These are phyloP conservation scores for Endoconidiophora laricicola DNA, from an alignment of 2,329 filamentous ascomycete species.

Conservation along the genomic window DNA sequence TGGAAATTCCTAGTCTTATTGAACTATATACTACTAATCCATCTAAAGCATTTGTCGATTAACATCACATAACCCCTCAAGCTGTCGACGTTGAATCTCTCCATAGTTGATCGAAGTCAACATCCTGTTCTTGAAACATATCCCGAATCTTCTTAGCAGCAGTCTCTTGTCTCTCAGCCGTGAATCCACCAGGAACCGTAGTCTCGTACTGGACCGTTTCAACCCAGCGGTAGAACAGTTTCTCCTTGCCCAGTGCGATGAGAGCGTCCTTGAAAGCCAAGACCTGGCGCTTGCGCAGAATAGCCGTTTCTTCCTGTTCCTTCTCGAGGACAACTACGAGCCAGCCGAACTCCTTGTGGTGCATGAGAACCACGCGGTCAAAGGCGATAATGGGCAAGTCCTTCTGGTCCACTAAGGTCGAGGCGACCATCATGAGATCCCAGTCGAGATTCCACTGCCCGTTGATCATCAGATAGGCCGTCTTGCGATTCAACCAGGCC, in stretches of 20 bases:
- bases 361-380: slow-evolving; percentile 51
- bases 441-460: slow-evolving; percentile 80
- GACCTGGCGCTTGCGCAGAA: slow-evolving; percentile 55
- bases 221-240: slow-evolving; percentile 81
- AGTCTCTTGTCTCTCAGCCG: slow-evolving; percentile 51
- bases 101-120: slow-evolving; percentile 76
- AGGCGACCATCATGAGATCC: slow-evolving; percentile 58
- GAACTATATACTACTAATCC: too few relatives aligned
- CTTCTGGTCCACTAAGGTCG: slow-evolving; percentile 49
- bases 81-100: slow-evolving; percentile 35
- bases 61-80: not conserved
- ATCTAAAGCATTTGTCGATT: too few relatives aligned
- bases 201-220: slow-evolving; percentile 84
- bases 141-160: slow-evolving; percentile 59
- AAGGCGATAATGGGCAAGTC: slow-evolving; percentile 43
- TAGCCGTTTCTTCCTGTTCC: slow-evolving; percentile 47
- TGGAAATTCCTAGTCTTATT: too few relatives aligned
- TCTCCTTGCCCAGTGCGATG: slow-evolving; percentile 62
- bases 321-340: slow-evolving; percentile 24
- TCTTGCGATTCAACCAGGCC: slow-evolving; percentile 55
- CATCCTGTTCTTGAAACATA: slow-evolving; percentile 54
- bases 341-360: slow-evolving; percentile 53
- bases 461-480: slow-evolving; percentile 75
- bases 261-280: slow-evolving; percentile 66
- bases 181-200: slow-evolving; percentile 62